A percentile compares a stretch with the other conserved stretches of the same genome.
phyloP scores from a whole-genome alignment of 129 eudicot species.

The Cynara cardunculus region DNA sequence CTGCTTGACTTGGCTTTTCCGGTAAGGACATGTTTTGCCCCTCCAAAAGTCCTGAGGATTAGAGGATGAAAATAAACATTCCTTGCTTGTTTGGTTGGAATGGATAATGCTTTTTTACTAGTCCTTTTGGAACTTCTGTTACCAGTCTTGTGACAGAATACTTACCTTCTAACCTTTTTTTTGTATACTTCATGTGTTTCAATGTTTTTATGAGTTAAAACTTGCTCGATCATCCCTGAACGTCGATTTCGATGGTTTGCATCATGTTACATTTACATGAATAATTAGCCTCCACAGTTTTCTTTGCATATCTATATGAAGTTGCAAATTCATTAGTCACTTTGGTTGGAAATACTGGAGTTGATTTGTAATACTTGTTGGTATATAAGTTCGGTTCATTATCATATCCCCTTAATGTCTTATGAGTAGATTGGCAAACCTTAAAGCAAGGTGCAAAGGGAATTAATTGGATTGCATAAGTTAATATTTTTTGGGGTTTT shows the following conservation, averaged over 20 bases:
- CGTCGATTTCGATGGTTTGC: neutral
- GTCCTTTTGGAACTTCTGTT: neutral
- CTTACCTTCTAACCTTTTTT: neutral
- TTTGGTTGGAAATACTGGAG: neutral
- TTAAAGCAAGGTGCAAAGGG: neutral
- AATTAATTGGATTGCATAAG: neutral
- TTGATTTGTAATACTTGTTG: neutral
- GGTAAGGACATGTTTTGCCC: slow-evolving; percentile 33
- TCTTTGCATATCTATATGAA: neutral
- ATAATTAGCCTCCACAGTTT: neutral
- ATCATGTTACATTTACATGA: neutral
- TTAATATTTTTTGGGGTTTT: too few species aligned
- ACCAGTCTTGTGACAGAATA: neutral
- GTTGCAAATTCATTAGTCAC: neutral
- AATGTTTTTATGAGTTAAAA: neutral
- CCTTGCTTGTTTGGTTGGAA: neutral
- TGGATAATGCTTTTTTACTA: neutral
- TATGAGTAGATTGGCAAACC: neutral
- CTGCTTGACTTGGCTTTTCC: slow-evolving; percentile 82
- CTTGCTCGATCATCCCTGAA: slow-evolving; percentile 2
- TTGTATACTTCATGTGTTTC: neutral
- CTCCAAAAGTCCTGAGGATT: neutral
- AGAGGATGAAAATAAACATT: neutral
- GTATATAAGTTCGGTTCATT: neutral
- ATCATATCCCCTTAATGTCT: neutral